Evolutionary conservation across 2,329 filamentous ascomycete species (phyloP), one percentile per base, ranked within the genome.

Genomic region (Cadophora malorum): DNA sequence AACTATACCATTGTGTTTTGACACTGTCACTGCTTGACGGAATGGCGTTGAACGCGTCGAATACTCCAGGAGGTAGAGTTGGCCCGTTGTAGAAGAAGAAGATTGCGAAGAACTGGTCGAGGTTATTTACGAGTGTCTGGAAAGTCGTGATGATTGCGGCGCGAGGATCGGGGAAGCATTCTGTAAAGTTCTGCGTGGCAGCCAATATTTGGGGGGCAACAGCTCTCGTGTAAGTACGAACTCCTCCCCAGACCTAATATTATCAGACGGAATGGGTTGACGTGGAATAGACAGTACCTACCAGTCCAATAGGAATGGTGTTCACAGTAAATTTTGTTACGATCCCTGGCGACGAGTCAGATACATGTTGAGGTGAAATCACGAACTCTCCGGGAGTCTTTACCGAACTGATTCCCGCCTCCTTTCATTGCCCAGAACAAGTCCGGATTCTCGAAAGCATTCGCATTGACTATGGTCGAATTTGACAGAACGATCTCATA

Each of bases 131-230:
- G 19, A 72, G 56, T 4, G 73, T 67, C 16, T 74, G 23, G 3
- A 72, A 69, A 1, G 75, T 74, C 19, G 76, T 55, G 50, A 79
- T 78, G 38, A 80, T 73, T 21, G 75, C 76, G 1, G 76, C 75
- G 63, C 76, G 76, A 16, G 72, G 71, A 52, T 79, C 70, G 0
- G 81, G 78, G 73, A 87, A 86, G 76, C 89, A 80, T 71, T 84
- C 81, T 6, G 85, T 86, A 71, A 88, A 88, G 75, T 88, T 83
- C 25, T 83, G 81, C 3, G 85, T 77, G 0, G 84, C 84, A 2
- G 77, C 76, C 14, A 87, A 78, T 0, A 89, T 19, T 38, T 74
- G 72, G 10, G 76, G 71, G 0, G 73, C 72, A 31, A 79, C 69
- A 9, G 55, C 68, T 3, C 56, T 67, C 31, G 70, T 73, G 69